phyloP scores from a whole-genome alignment of 768 basidiomycete genomes.

The Tremella fuciformis region DNA sequence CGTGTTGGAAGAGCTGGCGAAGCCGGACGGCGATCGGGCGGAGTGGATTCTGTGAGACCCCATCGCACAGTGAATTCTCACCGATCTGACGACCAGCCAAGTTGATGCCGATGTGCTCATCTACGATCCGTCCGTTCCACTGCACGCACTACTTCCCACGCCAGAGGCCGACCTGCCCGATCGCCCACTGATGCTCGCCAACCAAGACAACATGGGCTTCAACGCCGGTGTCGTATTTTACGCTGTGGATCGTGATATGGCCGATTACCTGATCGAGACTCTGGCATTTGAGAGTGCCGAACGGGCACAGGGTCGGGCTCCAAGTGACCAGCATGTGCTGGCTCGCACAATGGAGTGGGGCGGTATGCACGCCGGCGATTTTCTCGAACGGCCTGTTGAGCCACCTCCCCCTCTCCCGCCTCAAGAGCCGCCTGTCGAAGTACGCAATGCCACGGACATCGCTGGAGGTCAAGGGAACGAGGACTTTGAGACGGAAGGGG shows the following conservation, averaged over 20 bases:
- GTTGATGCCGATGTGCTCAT: conserved; percentile 15
- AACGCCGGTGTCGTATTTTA: conserved; percentile 13
- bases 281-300: neutral
- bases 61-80: neutral
- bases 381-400: too few species aligned
- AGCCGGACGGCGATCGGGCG: neutral
- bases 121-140: conserved; percentile 11
- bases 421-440: too few species aligned
- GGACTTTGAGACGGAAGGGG: neutral
- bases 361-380: neutral
- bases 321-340: conserved; percentile 1
- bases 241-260: neutral
- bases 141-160: conserved; percentile 5
- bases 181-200: conserved; percentile 9
- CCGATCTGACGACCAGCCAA: neutral
- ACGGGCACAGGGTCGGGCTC: neutral
- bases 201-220: conserved; percentile 16
- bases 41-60: neutral
- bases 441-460: too few species aligned
- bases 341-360: neutral
- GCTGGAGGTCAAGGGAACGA: neutral
- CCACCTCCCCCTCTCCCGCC: too few species aligned
- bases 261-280: neutral
- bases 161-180: neutral
- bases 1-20: neutral